Conservation (phyloP, 2,329 filamentous ascomycete genomes). For the Incumbomyces delicatus region DNA sequence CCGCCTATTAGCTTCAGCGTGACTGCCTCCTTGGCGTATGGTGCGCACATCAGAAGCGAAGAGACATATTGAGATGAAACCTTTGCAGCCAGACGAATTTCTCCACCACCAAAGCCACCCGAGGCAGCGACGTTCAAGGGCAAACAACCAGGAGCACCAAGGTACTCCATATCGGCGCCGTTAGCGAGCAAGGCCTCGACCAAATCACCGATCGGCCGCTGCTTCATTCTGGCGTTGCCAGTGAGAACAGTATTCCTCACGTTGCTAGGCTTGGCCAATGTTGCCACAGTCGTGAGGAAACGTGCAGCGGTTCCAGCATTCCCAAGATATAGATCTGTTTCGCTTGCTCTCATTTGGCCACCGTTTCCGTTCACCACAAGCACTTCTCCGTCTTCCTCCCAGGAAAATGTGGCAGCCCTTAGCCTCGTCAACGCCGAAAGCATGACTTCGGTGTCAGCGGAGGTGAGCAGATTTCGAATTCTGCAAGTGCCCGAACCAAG, state of each 20-base stretch:
- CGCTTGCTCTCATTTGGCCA: conserved; percentile 68
- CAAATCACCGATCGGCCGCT: conserved; percentile 82
- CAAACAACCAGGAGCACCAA: conserved; percentile 73
- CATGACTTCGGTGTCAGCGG: conserved; percentile 97
- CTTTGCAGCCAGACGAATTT: conserved; percentile 85
- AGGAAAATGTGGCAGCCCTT: conserved; percentile 77
- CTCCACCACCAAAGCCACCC: conserved; percentile 71
- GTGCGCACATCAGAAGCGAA: conserved; percentile 90
- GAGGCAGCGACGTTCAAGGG: conserved; percentile 75
- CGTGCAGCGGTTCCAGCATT: conserved; percentile 94
- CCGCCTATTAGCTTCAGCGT: conserved; percentile 86
- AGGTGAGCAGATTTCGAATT: conserved; percentile 87
- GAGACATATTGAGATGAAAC: conserved; percentile 99
- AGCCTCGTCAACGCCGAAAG: conserved; percentile 78
- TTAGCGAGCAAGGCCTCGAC: conserved; percentile 83
- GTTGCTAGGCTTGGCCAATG: conserved; percentile 60
- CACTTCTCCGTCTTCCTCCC: conserved; percentile 90
- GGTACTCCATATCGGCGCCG: conserved; percentile 75
- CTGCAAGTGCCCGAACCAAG: conserved; percentile 77
- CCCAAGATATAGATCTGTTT: conserved; percentile 75
- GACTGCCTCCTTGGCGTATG: conserved; percentile 89
- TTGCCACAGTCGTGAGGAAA: conserved; percentile 85
- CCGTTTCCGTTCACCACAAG: conserved; percentile 83
- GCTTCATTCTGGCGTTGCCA: conserved; percentile 92
- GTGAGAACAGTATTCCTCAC: conserved; percentile 69